Evolutionary conservation across 2,329 filamentous ascomycete genomes (phyloP).

Genomic region (Lecanoromycetidae sp.): DNA sequence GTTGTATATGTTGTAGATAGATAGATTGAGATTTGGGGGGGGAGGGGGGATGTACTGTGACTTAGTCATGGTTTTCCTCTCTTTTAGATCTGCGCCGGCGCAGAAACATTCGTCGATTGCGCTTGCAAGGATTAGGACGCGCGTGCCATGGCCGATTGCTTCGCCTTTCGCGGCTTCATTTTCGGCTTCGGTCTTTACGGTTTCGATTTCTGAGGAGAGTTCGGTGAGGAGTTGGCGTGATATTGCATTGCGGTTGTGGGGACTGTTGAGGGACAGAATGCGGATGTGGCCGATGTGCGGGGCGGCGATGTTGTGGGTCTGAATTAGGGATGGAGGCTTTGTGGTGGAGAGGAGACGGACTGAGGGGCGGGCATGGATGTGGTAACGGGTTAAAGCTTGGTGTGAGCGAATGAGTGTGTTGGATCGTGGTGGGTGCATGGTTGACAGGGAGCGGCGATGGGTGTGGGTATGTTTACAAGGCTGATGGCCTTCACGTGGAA

Average conservation of each 20-base stretch:
- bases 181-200: conserved; percentile 50
- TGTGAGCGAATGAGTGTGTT: conserved; percentile 16
- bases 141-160: conserved; percentile 38
- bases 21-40: not conserved
- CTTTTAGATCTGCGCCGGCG: conserved; percentile 88
- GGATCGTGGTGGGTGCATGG: conserved; percentile 25
- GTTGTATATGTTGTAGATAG: not conserved
- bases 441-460: not conserved
- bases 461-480: not conserved
- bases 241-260: conserved; percentile 78
- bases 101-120: conserved; percentile 83
- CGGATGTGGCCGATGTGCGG: conserved; percentile 73
- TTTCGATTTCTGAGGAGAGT: conserved; percentile 59
- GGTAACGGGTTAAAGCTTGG: conserved; percentile 20
- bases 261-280: conserved; percentile 76
- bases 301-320: conserved; percentile 55
- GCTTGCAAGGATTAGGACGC: conserved; percentile 73
- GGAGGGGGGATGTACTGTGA: conserved; percentile 53
- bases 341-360: not conserved
- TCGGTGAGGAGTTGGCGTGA: conserved; percentile 63
- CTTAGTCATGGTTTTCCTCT: conserved; percentile 61
- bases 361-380: conserved; percentile 17
- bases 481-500: not conserved
- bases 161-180: conserved; percentile 31
- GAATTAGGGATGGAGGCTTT: conserved; percentile 16